Conservation (phyloP, 768 basidiomycete species). For the Paxillus involutus region DNA sequence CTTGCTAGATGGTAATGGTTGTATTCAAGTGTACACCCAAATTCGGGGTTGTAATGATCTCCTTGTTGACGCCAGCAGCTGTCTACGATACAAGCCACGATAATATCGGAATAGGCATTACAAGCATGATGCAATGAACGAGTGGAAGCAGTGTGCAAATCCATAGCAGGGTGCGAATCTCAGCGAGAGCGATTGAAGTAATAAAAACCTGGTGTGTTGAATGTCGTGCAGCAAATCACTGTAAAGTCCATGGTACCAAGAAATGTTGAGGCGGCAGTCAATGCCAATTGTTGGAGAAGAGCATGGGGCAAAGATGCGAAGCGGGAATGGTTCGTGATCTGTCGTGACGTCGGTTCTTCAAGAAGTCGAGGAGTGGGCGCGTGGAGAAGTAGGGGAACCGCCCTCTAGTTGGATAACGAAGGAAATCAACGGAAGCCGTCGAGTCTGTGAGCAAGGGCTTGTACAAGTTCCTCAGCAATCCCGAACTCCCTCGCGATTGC, state of each 20-base stretch:
- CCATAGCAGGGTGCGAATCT: constrained; percentile 24
- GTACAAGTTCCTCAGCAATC: constrained; percentile 64
- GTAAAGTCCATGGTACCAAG: constrained; percentile 24
- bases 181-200: constrained; percentile 13
- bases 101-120: constrained; percentile 21
- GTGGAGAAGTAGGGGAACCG: too few species aligned
- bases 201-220: constrained; percentile 13
- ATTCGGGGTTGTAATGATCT: not conserved
- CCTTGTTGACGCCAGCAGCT: not conserved
- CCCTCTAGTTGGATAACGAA: not conserved
- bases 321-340: constrained; percentile 12
- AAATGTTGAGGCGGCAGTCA: constrained; percentile 26
- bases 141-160: constrained; percentile 24
- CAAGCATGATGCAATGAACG: constrained; percentile 18
- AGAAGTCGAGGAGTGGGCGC: not conserved
- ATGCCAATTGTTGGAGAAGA: constrained; percentile 17
- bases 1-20: too few species aligned
- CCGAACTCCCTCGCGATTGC: constrained; percentile 75
- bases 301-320: not conserved
- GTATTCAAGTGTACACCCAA: not conserved
- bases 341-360: constrained; percentile 16
- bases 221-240: constrained; percentile 1
- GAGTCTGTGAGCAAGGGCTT: constrained; percentile 65
- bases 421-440: constrained; percentile 20
- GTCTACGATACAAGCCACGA: constrained; percentile 30